Evolutionary conservation across 352 stramenopile species (phyloP).

Genomic region (Globisporangium takayamanum): DNA sequence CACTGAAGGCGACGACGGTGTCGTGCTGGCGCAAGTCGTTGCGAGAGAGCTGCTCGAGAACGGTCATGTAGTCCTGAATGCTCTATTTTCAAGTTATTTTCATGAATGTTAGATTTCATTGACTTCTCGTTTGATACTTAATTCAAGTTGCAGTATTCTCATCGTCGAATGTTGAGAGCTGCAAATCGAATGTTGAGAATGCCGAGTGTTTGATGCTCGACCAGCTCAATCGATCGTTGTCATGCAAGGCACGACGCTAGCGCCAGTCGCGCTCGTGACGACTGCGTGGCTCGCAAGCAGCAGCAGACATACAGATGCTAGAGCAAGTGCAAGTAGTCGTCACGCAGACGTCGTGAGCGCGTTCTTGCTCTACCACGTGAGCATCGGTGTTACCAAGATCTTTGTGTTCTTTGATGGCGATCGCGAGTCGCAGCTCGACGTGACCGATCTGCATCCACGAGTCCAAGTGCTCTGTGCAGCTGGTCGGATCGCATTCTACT

Average conservation of each 20-base stretch:
- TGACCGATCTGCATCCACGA: constrained; percentile 8
- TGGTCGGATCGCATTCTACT: constrained; percentile 24
- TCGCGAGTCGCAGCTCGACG: constrained; percentile 12
- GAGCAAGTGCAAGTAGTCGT: neutral
- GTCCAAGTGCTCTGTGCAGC: constrained; percentile 10
- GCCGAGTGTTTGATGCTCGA: constrained; percentile 6
- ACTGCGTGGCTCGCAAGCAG: constrained; percentile 24
- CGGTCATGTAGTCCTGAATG: too few relatives aligned
- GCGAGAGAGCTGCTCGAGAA: too few relatives aligned
- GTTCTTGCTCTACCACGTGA: constrained; percentile 34
- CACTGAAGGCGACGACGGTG: too few relatives aligned
- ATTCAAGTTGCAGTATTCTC: too few relatives aligned
- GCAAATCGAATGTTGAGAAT: too few relatives aligned
- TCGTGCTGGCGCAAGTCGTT: too few relatives aligned
- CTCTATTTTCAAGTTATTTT: too few relatives aligned
- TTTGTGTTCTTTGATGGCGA: constrained; percentile 32
- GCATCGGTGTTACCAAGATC: constrained; percentile 27
- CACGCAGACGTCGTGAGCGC: constrained; percentile 23
- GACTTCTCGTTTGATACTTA: too few relatives aligned
- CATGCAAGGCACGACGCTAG: neutral
- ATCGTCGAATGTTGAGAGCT: too few relatives aligned
- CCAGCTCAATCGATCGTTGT: too few relatives aligned
- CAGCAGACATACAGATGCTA: neutral
- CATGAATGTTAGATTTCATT: too few relatives aligned
- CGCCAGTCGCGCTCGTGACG: constrained; percentile 28